Evolutionary conservation across 2,329 filamentous ascomycete genomes (phyloP).

Genomic region (Dothistroma pini): DNA sequence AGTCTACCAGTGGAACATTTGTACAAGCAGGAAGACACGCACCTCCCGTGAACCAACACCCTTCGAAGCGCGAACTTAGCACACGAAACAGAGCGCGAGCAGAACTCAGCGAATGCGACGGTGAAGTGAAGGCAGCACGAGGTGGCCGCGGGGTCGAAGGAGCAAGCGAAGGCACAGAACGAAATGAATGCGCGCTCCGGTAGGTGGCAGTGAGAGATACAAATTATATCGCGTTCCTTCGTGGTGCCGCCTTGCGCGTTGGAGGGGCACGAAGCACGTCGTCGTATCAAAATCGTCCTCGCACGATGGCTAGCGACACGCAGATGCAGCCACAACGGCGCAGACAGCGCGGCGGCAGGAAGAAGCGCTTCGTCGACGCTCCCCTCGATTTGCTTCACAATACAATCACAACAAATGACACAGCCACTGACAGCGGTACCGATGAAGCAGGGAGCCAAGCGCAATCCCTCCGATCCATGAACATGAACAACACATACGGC

Average conservation of each 20-base stretch:
- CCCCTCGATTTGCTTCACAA: constrained; percentile 1
- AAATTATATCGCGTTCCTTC: not conserved
- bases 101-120: constrained; percentile 1
- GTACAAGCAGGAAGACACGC: not conserved
- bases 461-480: constrained; percentile 51
- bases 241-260: not conserved
- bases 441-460: constrained; percentile 22
- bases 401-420: not conserved
- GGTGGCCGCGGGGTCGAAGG: not conserved
- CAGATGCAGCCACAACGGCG: constrained; percentile 7
- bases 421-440: constrained; percentile 19
- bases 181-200: constrained; percentile 9
- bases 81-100: not conserved
- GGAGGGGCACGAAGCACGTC: not conserved
- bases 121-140: constrained; percentile 4
- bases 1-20: not conserved
- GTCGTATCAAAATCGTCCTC: not conserved
- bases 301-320: not conserved
- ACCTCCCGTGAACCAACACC: not conserved
- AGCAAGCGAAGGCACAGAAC: not conserved
- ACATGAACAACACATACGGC: constrained; percentile 50
- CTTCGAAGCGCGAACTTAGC: not conserved
- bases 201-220: constrained; percentile 1
- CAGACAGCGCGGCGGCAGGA: constrained; percentile 5
- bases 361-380: constrained; percentile 5